Evolutionary conservation across 129 eudicot species (phyloP).

Genomic region (Chrysanthemum lavandulifolium): DNA sequence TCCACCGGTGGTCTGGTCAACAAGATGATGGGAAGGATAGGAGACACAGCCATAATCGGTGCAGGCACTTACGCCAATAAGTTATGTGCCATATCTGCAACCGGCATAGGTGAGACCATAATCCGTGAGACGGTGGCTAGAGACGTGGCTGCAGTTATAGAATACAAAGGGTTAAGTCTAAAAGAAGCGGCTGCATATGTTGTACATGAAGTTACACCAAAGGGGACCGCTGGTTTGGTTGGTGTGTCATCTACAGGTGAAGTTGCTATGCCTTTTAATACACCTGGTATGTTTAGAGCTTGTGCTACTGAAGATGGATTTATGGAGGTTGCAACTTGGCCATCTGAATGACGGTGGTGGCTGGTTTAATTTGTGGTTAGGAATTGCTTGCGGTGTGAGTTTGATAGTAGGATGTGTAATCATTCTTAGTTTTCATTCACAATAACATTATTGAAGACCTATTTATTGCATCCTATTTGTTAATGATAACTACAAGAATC

Average conservation of each 20-base stretch:
- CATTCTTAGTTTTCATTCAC: no score
- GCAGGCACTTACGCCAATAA: slow-evolving; percentile 85
- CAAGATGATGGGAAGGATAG: slow-evolving; percentile 89
- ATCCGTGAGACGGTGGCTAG: slow-evolving; percentile 79
- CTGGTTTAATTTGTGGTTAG: not conserved
- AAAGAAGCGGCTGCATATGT: slow-evolving; percentile 64
- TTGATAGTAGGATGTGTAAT: no score
- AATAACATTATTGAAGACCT: no score
- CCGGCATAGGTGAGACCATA: slow-evolving; percentile 81
- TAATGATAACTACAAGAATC: no score
- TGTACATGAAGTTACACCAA: slow-evolving; percentile 46
- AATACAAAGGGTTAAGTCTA: slow-evolving; percentile 69
- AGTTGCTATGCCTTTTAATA: slow-evolving; percentile 71
- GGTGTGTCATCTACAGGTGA: slow-evolving; percentile 78
- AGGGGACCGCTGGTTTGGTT: slow-evolving; percentile 63
- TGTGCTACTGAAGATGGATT: slow-evolving; percentile 93
- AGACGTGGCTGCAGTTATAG: slow-evolving; percentile 92
- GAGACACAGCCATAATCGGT: slow-evolving; percentile 85
- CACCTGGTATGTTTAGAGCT: slow-evolving; percentile 92
- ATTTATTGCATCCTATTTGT: no score
- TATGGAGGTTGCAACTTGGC: slow-evolving; percentile 64
- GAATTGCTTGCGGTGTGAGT: not conserved
- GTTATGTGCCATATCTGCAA: slow-evolving; percentile 79
- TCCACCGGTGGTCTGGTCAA: slow-evolving; percentile 86
- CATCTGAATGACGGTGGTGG: slow-evolving; percentile 11